A percentile compares a stretch with the other conserved stretches of the same genome.
Evolutionary conservation across 2,329 filamentous ascomycete genomes (phyloP).

Genomic region (Apiospora pterosperma): DNA sequence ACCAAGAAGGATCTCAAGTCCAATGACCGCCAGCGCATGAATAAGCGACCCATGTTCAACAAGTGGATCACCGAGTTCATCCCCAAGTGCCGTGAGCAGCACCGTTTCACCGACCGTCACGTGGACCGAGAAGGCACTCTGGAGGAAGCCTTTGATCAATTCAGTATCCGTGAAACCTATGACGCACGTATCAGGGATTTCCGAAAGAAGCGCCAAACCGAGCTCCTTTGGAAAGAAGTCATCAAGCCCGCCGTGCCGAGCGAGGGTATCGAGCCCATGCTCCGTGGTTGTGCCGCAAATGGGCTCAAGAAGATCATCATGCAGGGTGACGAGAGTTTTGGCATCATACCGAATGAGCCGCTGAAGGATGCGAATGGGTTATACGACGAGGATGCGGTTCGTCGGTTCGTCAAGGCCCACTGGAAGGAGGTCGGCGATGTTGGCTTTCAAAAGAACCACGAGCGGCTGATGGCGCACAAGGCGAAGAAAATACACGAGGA

Average conservation of each 20-base stretch:
- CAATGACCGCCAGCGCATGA: slow-evolving; percentile 56
- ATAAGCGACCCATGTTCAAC: slow-evolving; percentile 52
- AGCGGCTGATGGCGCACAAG: neutral
- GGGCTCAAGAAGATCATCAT: slow-evolving; percentile 50
- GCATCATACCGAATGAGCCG: slow-evolving; percentile 20
- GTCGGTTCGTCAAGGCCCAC: slow-evolving; percentile 36
- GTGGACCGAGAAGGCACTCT: slow-evolving; percentile 43
- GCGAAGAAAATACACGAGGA: neutral
- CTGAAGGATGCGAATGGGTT: slow-evolving; percentile 36
- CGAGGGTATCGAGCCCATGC: slow-evolving; percentile 19
- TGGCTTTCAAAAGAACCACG: slow-evolving; percentile 10
- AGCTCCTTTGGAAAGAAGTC: slow-evolving; percentile 42
- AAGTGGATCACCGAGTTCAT: slow-evolving; percentile 62
- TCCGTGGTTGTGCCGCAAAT: slow-evolving; percentile 32
- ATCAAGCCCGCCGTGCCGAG: slow-evolving; percentile 36
- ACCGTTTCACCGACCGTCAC: slow-evolving; percentile 25
- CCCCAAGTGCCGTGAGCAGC: slow-evolving; percentile 43
- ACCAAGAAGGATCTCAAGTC: slow-evolving; percentile 39
- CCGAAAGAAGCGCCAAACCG: slow-evolving; percentile 34
- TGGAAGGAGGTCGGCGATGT: slow-evolving; percentile 34
- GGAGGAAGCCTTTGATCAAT: slow-evolving; percentile 49
- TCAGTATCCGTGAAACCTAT: slow-evolving; percentile 45
- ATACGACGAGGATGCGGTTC: slow-evolving; percentile 40
- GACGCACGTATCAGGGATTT: slow-evolving; percentile 37
- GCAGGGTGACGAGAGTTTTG: slow-evolving; percentile 37